Percentiles rank a stretch among this genome's conserved stretches.
phyloP scores from a whole-genome alignment of 2,329 filamentous ascomycete genomes.

The Fusarium pseudocircinatum region DNA sequence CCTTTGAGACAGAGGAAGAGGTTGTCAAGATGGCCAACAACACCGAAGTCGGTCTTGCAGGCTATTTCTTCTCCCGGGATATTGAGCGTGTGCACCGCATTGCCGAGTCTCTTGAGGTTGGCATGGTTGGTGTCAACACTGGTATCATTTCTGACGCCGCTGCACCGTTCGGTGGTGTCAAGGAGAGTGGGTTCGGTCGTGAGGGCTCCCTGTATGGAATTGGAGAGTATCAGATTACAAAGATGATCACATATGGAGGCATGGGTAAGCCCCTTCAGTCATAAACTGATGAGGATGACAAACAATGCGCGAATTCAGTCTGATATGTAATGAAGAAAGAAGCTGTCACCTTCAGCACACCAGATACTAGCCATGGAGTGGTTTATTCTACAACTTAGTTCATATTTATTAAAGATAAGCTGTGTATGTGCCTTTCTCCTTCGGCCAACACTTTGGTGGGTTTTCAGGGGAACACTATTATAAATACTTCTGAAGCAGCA shows the following conservation, averaged over 20 bases:
- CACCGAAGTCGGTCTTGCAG: conserved; percentile 87
- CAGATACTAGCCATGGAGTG: background rate
- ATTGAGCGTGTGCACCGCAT: conserved; percentile 68
- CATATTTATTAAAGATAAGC: background rate
- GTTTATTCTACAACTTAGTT: background rate
- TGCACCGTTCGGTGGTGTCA: conserved; percentile 79
- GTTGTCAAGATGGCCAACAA: conserved; percentile 85
- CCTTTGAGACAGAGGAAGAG: conserved; percentile 88
- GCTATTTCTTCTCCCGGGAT: conserved; percentile 87
- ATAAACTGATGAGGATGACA: background rate
- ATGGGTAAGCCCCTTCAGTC: conserved; percentile 65
- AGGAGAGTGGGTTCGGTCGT: conserved; percentile 82
- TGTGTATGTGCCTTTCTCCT: background rate
- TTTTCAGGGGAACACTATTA: background rate
- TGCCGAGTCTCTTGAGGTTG: conserved; percentile 78
- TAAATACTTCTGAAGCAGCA: background rate
- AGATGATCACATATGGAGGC: conserved; percentile 67
- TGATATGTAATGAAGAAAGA: background rate
- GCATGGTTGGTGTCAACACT: conserved; percentile 88
- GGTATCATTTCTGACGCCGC: conserved; percentile 70
- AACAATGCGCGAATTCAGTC: background rate
- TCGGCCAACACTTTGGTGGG: background rate
- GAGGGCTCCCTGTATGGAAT: conserved; percentile 83
- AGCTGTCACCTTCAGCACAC: background rate
- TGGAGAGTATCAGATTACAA: conserved; percentile 78